Evolutionary conservation across 768 basidiomycete genomes (phyloP).

Genomic region (Dentipellis fragilis): DNA sequence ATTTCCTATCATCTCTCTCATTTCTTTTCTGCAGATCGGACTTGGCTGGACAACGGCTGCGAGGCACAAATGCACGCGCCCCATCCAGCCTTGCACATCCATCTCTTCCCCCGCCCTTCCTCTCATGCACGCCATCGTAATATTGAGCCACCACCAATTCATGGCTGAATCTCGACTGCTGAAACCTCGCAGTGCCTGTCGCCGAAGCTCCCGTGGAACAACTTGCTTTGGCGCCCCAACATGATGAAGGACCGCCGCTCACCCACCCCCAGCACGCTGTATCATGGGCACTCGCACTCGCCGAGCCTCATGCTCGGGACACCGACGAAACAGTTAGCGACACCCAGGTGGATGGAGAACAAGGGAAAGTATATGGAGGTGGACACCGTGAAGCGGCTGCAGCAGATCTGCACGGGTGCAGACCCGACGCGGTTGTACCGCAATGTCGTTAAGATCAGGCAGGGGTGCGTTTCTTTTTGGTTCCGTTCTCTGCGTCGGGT

Average conservation of each 20-base stretch:
- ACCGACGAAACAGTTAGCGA: constrained; percentile 34
- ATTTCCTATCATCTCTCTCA: no score
- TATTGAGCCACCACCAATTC: no score
- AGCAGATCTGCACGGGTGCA: constrained; percentile 93
- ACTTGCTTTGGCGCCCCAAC: constrained; percentile 48
- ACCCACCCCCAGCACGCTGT: constrained; percentile 17
- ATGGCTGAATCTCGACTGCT: constrained; percentile 75
- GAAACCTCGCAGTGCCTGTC: constrained; percentile 73
- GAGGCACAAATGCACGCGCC: no score
- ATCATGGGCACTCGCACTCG: constrained; percentile 12
- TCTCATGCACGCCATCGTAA: no score
- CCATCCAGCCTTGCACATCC: no score
- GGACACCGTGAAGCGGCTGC: constrained; percentile 84
- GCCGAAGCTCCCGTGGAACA: constrained; percentile 27
- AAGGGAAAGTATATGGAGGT: constrained; percentile 73
- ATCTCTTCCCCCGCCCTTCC: no score
- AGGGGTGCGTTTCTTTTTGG: constrained; percentile 57
- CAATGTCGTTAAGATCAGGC: constrained; percentile 92
- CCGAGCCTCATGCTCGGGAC: constrained; percentile 5
- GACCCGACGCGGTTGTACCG: constrained; percentile 93
- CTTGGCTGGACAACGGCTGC: no score
- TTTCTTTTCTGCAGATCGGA: no score
- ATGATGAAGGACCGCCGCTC: constrained; percentile 58
- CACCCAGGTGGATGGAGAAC: constrained; percentile 80
- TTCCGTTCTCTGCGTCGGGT: constrained; percentile 2